A percentile compares a stretch with the other conserved stretches of the same genome.
These are phyloP conservation scores for Zygoascus ofunaensis DNA, from an alignment of 805 yeast species.

Conservation along the genomic window DNA sequence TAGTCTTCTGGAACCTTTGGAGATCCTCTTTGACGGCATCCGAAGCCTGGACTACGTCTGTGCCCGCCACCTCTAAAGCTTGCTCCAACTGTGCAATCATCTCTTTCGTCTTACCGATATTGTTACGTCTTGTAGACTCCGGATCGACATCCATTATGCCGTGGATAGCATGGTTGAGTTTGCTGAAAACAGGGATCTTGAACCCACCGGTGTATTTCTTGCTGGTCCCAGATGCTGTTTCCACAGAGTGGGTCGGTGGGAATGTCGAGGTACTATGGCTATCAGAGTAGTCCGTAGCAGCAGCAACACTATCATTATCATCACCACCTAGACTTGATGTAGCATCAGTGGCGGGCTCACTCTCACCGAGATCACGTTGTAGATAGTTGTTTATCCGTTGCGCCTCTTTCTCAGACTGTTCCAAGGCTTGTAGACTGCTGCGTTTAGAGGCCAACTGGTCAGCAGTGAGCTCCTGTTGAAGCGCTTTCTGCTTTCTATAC, in stretches of 20 bases:
- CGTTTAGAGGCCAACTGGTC: slow-evolving; percentile 32
- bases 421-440: slow-evolving; percentile 30
- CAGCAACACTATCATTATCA: neutral
- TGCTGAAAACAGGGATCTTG: slow-evolving; percentile 46
- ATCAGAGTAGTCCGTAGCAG: neutral
- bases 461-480: slow-evolving; percentile 41
- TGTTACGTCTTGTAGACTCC: slow-evolving; percentile 49
- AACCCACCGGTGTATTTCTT: slow-evolving; percentile 31
- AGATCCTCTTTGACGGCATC: slow-evolving; percentile 36
- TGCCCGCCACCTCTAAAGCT: slow-evolving; percentile 44
- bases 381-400: slow-evolving; percentile 33
- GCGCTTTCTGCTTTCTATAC: slow-evolving; percentile 49
- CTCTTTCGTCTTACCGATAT: slow-evolving; percentile 35
- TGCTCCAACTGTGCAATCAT: slow-evolving; percentile 41
- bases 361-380: slow-evolving; percentile 14
- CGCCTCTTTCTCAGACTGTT: slow-evolving; percentile 37
- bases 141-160: slow-evolving; percentile 63
- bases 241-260: slow-evolving; percentile 11
- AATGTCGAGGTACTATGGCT: neutral
- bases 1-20: slow-evolving; percentile 39
- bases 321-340: no score
- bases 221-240: slow-evolving; percentile 12
- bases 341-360: neutral
- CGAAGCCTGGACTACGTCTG: slow-evolving; percentile 43
- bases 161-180: slow-evolving; percentile 43